Conservation (phyloP, 1,284 basidiomycete species). For the Fomitopsis betulina region DNA sequence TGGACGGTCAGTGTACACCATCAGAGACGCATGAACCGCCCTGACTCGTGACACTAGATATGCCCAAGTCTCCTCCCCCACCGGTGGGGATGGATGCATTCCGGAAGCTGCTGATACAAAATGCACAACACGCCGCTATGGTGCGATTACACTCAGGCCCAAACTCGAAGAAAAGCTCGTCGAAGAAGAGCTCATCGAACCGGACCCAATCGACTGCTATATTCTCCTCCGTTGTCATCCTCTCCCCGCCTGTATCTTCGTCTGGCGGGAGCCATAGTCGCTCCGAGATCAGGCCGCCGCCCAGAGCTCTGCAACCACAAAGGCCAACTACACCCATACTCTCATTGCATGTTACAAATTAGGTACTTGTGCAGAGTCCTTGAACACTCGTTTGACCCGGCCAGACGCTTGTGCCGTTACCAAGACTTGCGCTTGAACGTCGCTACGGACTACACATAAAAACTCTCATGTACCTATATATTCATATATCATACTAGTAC, state of each 20-base stretch:
- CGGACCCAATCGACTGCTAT: conserved; percentile 3
- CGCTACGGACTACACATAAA: not conserved
- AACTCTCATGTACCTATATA: too few relatives aligned
- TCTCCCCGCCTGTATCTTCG: conserved; percentile 8
- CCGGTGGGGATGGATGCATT: conserved; percentile 2
- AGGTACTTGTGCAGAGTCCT: not conserved
- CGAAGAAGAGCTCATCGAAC: conserved; percentile 1
- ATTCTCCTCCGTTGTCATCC: conserved; percentile 9
- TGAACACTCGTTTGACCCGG: not conserved
- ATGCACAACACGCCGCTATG: not conserved
- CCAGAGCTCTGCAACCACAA: not conserved
- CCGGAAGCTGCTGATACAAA: not conserved
- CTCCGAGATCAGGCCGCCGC: not conserved
- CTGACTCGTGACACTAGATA: not conserved
- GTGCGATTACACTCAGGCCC: not conserved
- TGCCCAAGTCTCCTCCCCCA: not conserved
- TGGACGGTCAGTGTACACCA: not conserved
- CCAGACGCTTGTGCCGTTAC: too few relatives aligned
- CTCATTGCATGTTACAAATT: not conserved
- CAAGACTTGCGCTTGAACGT: too few relatives aligned
- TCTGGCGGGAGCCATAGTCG: not conserved
- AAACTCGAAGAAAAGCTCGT: not conserved
- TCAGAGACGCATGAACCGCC: not conserved
- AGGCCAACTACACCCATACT: not conserved
- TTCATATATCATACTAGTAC: not conserved